Percentiles rank a stretch among this genome's conserved stretches.
phyloP scores from a whole-genome alignment of 2,329 filamentous ascomycete species.

The Penicillium corylophilum region DNA sequence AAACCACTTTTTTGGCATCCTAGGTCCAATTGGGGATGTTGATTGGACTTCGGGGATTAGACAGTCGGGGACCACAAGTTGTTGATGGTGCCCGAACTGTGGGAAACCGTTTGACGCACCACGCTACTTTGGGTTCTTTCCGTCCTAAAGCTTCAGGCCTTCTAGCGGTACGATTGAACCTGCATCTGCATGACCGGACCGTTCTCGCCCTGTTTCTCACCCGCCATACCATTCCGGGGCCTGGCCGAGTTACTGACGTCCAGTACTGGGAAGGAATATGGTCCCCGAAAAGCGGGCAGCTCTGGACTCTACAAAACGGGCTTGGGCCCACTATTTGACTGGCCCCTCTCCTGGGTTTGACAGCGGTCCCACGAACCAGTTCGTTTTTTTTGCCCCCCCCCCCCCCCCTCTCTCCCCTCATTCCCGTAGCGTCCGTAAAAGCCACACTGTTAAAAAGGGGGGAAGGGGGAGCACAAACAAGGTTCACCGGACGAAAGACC shows the following conservation, averaged over 20 bases:
- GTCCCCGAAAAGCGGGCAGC: constrained; percentile 1
- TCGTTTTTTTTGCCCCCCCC: constrained; percentile 1
- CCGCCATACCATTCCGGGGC: neutral
- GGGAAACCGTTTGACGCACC: constrained; percentile 21
- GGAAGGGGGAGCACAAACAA: neutral
- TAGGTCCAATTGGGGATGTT: neutral
- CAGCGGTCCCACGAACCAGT: constrained; percentile 16
- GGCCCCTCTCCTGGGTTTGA: constrained; percentile 8
- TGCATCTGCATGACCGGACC: neutral
- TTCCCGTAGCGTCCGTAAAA: neutral
- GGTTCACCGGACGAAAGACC: constrained; percentile 6
- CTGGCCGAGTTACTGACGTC: neutral
- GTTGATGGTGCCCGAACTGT: constrained; percentile 25
- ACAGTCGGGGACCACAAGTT: constrained; percentile 24
- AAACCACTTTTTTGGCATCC: constrained; percentile 5
- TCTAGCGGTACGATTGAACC: too few species aligned
- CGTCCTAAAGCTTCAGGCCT: neutral
- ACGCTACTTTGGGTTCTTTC: neutral
- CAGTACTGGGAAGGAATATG: neutral
- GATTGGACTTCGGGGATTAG: constrained; percentile 26
- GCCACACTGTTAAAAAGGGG: too few species aligned
- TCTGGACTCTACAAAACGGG: constrained; percentile 15
- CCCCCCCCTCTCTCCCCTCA: neutral
- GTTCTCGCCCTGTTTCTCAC: neutral
- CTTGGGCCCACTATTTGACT: constrained; percentile 9